Percentiles rank a stretch among this genome's conserved stretches.
Conservation (phyloP, 345 rosid species). For the Luvunga scandens region DNA sequence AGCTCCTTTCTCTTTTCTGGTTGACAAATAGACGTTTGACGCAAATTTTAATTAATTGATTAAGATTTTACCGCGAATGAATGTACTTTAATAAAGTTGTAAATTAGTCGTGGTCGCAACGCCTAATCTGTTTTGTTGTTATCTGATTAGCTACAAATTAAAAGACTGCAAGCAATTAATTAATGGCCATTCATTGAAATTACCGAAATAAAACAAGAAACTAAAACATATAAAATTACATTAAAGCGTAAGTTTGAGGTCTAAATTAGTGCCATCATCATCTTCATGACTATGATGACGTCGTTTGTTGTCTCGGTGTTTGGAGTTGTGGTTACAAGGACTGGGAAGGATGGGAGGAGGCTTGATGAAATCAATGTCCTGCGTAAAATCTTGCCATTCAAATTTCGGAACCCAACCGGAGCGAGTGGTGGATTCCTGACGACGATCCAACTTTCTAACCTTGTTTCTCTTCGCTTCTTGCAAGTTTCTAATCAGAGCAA, state of each 20-base stretch:
- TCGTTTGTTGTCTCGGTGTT: no score
- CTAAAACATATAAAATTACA: background rate
- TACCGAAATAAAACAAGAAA: background rate
- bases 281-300: background rate
- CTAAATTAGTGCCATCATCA: conserved; percentile 11
- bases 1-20: background rate
- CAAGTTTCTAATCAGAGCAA: conserved; percentile 20
- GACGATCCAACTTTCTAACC: background rate
- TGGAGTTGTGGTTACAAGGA: conserved; percentile 8
- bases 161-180: no score
- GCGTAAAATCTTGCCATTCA: conserved; percentile 29
- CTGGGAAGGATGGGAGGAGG: conserved; percentile 9
- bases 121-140: no score
- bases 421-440: background rate
- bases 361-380: conserved; percentile 19
- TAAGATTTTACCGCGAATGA: no score
- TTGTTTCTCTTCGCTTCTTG: conserved; percentile 12
- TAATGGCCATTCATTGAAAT: no score
- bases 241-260: conserved; percentile 30
- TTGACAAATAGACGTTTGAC: background rate
- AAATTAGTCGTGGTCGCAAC: no score
- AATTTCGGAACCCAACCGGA: conserved; percentile 35
- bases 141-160: no score
- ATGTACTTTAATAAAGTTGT: no score
- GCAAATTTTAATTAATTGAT: no score